phyloP scores from a whole-genome alignment of 768 basidiomycete species.

The Tylopilus sp. region DNA sequence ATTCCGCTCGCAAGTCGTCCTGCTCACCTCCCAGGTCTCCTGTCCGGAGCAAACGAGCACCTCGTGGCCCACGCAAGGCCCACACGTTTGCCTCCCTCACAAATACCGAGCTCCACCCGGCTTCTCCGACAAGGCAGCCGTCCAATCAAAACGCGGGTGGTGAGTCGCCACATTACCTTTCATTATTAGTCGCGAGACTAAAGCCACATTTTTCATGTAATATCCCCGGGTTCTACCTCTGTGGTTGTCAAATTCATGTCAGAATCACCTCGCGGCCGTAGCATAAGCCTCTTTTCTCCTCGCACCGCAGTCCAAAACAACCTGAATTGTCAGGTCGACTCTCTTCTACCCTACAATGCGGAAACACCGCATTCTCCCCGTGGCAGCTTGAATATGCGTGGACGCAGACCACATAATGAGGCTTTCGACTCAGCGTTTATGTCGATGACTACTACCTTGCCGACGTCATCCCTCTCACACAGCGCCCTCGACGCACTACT shows the following conservation, averaged over 20 bases:
- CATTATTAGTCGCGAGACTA: conserved; percentile 15
- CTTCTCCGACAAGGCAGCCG: conserved; percentile 21
- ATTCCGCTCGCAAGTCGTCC: conserved; percentile 10
- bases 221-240: conserved; percentile 15
- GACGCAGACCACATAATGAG: conserved; percentile 23
- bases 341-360: conserved; percentile 30
- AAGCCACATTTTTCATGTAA: conserved; percentile 23
- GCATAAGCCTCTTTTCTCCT: conserved; percentile 32
- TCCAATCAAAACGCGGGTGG: conserved; percentile 29
- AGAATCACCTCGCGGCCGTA: conserved; percentile 32
- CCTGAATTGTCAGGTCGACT: conserved; percentile 16
- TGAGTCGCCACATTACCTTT: conserved; percentile 23
- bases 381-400: conserved; percentile 17
- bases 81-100: conserved; percentile 32
- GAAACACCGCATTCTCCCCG: conserved; percentile 29
- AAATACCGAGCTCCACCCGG: conserved; percentile 30
- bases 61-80: conserved; percentile 31
- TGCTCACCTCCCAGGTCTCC: conserved; percentile 21
- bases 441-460: conserved; percentile 21
- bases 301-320: conserved; percentile 24
- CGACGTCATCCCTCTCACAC: conserved; percentile 33
- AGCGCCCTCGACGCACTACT: conserved; percentile 31
- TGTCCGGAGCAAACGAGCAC: conserved; percentile 20
- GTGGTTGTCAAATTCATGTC: conserved; percentile 18
- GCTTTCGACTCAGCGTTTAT: conserved; percentile 21